These are phyloP conservation scores for Melampsora abietis-canadensis DNA, from an alignment of 1,284 basidiomycete species.

Conservation along the genomic window DNA sequence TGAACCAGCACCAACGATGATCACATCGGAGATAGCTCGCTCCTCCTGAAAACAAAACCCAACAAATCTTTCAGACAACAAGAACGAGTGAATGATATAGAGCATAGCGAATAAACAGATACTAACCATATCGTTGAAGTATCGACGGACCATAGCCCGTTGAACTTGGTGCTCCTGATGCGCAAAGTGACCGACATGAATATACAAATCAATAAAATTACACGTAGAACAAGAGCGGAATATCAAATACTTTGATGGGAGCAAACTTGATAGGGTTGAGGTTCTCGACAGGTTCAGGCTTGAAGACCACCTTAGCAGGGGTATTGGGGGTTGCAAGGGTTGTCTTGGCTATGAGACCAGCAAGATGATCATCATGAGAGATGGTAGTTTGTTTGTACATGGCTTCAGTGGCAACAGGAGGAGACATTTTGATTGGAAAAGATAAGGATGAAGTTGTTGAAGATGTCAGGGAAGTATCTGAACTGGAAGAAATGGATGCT, in stretches of 20 bases:
- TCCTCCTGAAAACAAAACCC: conserved; percentile 66
- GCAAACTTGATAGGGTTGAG: conserved; percentile 32
- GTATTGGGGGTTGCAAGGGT: conserved; percentile 4
- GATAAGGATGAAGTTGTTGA: background rate
- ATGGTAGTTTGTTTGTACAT: conserved; percentile 38
- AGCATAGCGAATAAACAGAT: conserved; percentile 57
- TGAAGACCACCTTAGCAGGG: conserved; percentile 14
- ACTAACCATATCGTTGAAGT: conserved; percentile 49
- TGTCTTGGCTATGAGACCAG: conserved; percentile 7
- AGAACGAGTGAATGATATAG: conserved; percentile 54
- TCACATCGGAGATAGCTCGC: conserved; percentile 69
- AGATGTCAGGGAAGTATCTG: background rate
- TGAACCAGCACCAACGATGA: conserved; percentile 74
- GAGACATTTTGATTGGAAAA: background rate
- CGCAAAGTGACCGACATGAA: background rate
- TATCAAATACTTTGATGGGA: conserved; percentile 31
- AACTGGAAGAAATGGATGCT: no score
- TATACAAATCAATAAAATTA: background rate
- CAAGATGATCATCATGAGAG: background rate
- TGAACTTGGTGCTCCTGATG: conserved; percentile 66
- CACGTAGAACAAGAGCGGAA: background rate
- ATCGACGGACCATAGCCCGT: conserved; percentile 74
- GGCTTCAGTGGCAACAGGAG: conserved; percentile 17
- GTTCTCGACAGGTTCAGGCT: conserved; percentile 30
- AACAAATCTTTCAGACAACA: conserved; percentile 59